These are phyloP conservation scores for Isabelozyma rhagii DNA, from an alignment of 805 yeast genomes.

Conservation along the genomic window DNA sequence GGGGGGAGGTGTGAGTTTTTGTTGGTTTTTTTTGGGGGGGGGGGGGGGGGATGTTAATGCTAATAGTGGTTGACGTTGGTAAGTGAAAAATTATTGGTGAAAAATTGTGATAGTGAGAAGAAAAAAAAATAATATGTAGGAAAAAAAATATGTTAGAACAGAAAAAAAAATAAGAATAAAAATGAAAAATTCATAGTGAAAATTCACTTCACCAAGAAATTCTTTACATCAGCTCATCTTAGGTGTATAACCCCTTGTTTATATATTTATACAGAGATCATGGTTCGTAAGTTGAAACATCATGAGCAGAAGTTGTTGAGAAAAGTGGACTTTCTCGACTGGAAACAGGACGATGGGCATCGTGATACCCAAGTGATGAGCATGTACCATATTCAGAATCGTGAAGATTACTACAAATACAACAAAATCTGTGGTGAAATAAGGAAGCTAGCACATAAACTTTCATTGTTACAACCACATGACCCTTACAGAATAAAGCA, in stretches of 20 bases:
- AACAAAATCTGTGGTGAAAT: conserved; percentile 91
- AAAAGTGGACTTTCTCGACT: conserved; percentile 94
- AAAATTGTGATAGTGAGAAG: too few relatives aligned
- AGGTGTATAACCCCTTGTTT: neutral
- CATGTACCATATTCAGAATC: conserved; percentile 86
- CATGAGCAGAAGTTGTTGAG: conserved; percentile 93
- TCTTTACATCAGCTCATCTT: neutral
- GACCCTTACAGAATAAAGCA: conserved; percentile 88
- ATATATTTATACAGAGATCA: conserved; percentile 17
- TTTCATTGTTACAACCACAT: conserved; percentile 79
- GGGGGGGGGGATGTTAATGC: too few relatives aligned
- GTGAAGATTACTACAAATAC: conserved; percentile 95
- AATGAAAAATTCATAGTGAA: neutral
- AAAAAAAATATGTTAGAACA: neutral
- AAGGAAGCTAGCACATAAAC: conserved; percentile 79
- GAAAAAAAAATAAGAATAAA: neutral
- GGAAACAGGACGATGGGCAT: conserved; percentile 96
- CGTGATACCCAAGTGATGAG: conserved; percentile 97
- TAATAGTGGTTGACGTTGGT: too few relatives aligned
- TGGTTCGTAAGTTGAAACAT: conserved; percentile 87
- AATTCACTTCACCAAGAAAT: neutral
- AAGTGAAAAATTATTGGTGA: too few relatives aligned
- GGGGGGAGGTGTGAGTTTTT: too few relatives aligned
- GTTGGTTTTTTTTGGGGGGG: too few relatives aligned
- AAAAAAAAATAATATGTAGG: neutral